These are phyloP conservation scores for Yamadazyma siamensis DNA, from an alignment of 1,139 yeast species.

Conservation along the genomic window DNA sequence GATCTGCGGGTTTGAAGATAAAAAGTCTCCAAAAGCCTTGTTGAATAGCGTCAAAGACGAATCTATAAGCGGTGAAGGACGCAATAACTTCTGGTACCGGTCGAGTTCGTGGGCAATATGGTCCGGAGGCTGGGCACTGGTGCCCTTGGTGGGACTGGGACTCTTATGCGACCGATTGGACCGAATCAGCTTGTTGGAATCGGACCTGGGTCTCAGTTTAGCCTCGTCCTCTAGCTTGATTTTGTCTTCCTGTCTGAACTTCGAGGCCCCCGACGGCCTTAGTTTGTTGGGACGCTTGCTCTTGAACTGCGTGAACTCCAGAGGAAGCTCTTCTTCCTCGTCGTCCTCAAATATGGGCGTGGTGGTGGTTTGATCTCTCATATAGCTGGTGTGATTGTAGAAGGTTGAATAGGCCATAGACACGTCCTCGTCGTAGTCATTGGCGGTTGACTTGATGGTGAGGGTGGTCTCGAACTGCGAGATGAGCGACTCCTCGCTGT, in stretches of 20 bases:
- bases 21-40: conserved; percentile 44
- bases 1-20: conserved; percentile 54
- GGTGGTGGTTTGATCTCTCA: conserved; percentile 30
- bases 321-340: conserved; percentile 26
- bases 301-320: conserved; percentile 31
- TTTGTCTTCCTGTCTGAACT: conserved; percentile 13
- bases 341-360: conserved; percentile 32
- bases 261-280: conserved; percentile 24
- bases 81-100: conserved; percentile 18
- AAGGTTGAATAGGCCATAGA: conserved; percentile 44
- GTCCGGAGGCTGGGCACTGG: conserved; percentile 6
- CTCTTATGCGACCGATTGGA: background rate
- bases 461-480: conserved; percentile 49
- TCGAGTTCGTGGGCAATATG: conserved; percentile 5
- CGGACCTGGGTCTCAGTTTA: conserved; percentile 4
- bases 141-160: conserved; percentile 2
- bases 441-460: conserved; percentile 40
- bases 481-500: conserved; percentile 45
- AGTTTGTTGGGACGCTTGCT: conserved; percentile 28
- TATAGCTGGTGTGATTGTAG: conserved; percentile 27
- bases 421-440: conserved; percentile 35
- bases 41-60: conserved; percentile 36
- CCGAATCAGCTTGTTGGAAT: conserved; percentile 5
- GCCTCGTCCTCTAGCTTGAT: background rate
- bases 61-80: conserved; percentile 35